A percentile compares a stretch with the other conserved stretches of the same genome.
Conservation (phyloP, 305 asterid species). For the Euphrasia arctica region DNA sequence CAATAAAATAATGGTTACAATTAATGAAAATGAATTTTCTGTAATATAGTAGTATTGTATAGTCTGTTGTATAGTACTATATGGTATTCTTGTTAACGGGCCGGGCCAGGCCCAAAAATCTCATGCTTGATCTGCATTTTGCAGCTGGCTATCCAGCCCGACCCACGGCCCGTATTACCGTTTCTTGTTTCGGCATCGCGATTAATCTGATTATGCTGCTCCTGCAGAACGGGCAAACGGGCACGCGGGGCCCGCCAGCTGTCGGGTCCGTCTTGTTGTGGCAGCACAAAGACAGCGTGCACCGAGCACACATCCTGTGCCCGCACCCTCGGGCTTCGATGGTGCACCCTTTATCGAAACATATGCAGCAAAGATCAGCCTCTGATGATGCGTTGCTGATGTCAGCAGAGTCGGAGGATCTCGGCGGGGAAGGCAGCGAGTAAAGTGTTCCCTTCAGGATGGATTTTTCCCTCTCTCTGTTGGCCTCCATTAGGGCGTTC, state of each 20-base stretch:
- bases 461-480: constrained; percentile 71
- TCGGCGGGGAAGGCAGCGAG: constrained; percentile 56
- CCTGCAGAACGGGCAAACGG: constrained; percentile 87
- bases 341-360: constrained; percentile 90
- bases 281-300: constrained; percentile 79
- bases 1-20: neutral
- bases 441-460: constrained; percentile 62
- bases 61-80: constrained; percentile 27
- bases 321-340: constrained; percentile 89
- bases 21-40: constrained; percentile 32
- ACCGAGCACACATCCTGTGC: constrained; percentile 91
- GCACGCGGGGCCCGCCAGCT: constrained; percentile 39
- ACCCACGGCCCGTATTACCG: no score
- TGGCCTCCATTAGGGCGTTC: constrained; percentile 76
- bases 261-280: constrained; percentile 82
- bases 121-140: no score
- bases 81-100: constrained; percentile 18
- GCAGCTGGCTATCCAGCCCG: no score
- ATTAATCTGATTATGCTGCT: constrained; percentile 41
- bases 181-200: no score
- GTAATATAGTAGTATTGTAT: no score
- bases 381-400: constrained; percentile 59
- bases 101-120: constrained; percentile 13
- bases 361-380: constrained; percentile 87
- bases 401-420: constrained; percentile 43